Evolutionary conservation across 140 eudicot species (phyloP).

Genomic region (Bidens hawaiensis): DNA sequence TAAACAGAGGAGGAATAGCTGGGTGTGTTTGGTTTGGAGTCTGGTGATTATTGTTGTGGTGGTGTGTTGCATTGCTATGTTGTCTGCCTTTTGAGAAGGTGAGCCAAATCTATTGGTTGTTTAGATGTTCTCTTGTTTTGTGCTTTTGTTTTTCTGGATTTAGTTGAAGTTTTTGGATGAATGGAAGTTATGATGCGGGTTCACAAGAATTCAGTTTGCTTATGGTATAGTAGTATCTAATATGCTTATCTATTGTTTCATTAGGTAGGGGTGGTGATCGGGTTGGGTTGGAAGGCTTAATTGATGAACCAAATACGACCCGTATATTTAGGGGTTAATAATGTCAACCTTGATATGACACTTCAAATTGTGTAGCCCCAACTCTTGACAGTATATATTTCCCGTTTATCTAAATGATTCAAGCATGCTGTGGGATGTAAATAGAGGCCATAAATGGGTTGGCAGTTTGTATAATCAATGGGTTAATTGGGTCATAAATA

Average conservation of each 20-base stretch:
- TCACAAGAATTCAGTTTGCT: conserved; percentile 10
- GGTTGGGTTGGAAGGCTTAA: background rate
- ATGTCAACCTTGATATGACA: background rate
- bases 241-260: background rate
- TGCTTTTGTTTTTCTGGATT: background rate
- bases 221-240: background rate
- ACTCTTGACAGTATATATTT: too few relatives aligned
- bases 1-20: conserved; percentile 35
- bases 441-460: too few relatives aligned
- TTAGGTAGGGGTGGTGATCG: background rate
- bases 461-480: background rate
- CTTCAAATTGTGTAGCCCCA: background rate
- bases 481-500: background rate
- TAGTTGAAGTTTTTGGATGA: conserved; percentile 8
- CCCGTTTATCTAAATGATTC: background rate
- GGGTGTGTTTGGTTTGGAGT: conserved; percentile 56
- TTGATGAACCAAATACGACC: background rate
- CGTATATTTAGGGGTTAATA: background rate
- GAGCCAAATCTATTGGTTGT: conserved; percentile 13
- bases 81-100: conserved; percentile 29
- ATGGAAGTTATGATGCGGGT: conserved; percentile 11
- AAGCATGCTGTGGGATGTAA: too few relatives aligned
- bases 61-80: conserved; percentile 49
- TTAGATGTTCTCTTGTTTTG: conserved; percentile 20
- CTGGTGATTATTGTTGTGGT: conserved; percentile 41